phyloP scores from a whole-genome alignment of 1,284 basidiomycete species.

The Apiotrichum porosum region DNA sequence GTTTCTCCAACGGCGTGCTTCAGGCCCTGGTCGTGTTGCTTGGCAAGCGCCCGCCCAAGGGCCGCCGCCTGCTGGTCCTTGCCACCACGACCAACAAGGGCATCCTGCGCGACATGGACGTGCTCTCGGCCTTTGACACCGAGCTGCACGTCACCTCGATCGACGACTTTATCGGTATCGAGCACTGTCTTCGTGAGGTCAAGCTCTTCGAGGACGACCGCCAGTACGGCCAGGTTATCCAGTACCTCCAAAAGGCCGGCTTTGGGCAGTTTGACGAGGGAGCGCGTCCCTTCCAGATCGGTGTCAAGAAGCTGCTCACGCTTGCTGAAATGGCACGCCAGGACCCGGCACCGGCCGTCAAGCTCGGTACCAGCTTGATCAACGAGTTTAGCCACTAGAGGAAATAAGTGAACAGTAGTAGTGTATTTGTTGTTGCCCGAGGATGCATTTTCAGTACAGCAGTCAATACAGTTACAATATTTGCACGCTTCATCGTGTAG shows the following conservation, averaged over 20 bases:
- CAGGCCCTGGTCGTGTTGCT: constrained; percentile 89
- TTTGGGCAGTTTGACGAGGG: constrained; percentile 57
- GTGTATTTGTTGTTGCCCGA: neutral
- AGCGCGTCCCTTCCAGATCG: constrained; percentile 62
- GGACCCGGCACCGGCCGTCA: constrained; percentile 73
- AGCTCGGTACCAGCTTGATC: constrained; percentile 62
- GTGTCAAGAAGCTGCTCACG: constrained; percentile 89
- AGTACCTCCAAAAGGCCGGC: constrained; percentile 69
- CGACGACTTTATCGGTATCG: constrained; percentile 64
- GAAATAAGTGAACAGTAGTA: neutral
- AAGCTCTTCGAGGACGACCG: constrained; percentile 70
- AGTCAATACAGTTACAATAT: too few species aligned
- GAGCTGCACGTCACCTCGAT: constrained; percentile 84
- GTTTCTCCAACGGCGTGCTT: constrained; percentile 91
- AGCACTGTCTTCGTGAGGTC: constrained; percentile 76
- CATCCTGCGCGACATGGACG: constrained; percentile 85
- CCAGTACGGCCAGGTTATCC: constrained; percentile 51
- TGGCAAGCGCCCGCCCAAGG: constrained; percentile 88
- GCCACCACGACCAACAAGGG: constrained; percentile 86
- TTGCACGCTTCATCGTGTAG: too few species aligned
- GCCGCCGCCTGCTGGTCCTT: constrained; percentile 83
- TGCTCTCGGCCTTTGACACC: constrained; percentile 82
- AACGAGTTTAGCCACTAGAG: constrained; percentile 2
- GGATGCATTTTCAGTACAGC: too few species aligned
- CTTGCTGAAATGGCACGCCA: constrained; percentile 95